Evolutionary conservation across 805 yeast species (phyloP), one percentile per base, ranked within the genome.

Genomic region (Priceomyces melissophilus): DNA sequence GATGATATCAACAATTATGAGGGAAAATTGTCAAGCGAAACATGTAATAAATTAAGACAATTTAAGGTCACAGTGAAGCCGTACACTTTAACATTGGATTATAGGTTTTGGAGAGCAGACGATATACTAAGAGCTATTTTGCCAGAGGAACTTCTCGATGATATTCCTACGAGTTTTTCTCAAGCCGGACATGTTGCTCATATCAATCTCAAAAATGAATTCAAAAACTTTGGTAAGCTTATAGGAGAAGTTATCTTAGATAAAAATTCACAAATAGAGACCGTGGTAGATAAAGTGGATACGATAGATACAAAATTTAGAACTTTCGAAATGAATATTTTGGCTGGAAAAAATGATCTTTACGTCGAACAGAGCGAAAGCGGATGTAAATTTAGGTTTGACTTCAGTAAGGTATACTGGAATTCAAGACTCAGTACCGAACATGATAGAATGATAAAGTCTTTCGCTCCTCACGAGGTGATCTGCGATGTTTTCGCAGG

Each of bases 401-500:
- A 93, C 56, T 93, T 95, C 60, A 78, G 87, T 43, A 86, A 87
- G 57, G 99, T 95, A 4, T 93, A 95, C 63, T 93, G 99, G 99
- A 93, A 93, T 60, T 87, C 97, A 11, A 76, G 99, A 50, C 71
- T 93, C 38, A 91, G 89, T 50, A 87, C 96, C 0, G 99, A 93
- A 55, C 99, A 93, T 61, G 91, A 81, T 35, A 71, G 98, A 44
- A 65, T 93, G 32, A 83, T 93, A 3, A 58, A 65, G 1, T 71
- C 69, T 43, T 84, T 86, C 52, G 52, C 75, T 32, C 70, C 77
- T 3, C 84, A 84, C 8, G 84, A 84, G 44, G 85, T 88, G 5
- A 85, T 95, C 0, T 87, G 88, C 53, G 99, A 93, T 67, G 97
- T 89, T 0, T 87, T 95, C 79, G 98, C 96, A 1, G 99, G 99